Conservation (phyloP, 345 rosid species). For the Citrus sinensis region DVS_A1.0 CM039163.1:41200001-41200500, state of each 20-base stretch:
- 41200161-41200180: slow-evolving; percentile 1
- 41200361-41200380: neutral
- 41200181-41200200: neutral
- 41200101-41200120: neutral
- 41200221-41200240: neutral
- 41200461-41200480: neutral
- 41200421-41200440: neutral
- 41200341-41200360: neutral
- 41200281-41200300: neutral
- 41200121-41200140: slow-evolving; percentile 12
- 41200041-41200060: neutral
- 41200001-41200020: neutral
- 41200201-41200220: neutral
- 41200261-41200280: neutral
- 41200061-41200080: neutral
- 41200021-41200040: neutral
- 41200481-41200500: neutral
- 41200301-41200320: neutral
- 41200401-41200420: neutral
- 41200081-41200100: neutral
- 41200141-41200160: slow-evolving; percentile 13
- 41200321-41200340: neutral
- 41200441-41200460: neutral
- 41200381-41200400: neutral
- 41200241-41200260: neutral